Conservation (phyloP, 2,329 filamentous ascomycete genomes). For the Ascochyta rabiei region DNA sequence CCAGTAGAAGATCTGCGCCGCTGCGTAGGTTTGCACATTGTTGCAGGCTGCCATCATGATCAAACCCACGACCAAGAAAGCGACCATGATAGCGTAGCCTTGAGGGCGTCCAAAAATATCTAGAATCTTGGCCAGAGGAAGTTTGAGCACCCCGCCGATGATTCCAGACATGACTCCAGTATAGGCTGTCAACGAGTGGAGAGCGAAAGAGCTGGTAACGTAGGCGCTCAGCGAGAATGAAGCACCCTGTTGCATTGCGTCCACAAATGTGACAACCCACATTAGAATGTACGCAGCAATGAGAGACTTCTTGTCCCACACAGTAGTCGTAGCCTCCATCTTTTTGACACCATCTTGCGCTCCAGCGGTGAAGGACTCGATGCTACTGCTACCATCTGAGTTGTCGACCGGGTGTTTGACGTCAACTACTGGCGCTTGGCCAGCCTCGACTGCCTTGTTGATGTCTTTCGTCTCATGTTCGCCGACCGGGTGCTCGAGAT, state of each 20-base stretch:
- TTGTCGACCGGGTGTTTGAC: conserved; percentile 15
- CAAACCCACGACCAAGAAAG: conserved; percentile 42
- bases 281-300: conserved; percentile 45
- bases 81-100: conserved; percentile 39
- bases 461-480: conserved; percentile 11
- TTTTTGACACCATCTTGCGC: conserved; percentile 48
- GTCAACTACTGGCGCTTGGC: conserved; percentile 12
- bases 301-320: conserved; percentile 49
- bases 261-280: conserved; percentile 38
- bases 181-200: conserved; percentile 41
- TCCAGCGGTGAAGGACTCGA: conserved; percentile 9
- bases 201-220: conserved; percentile 44
- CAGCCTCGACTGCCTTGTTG: conserved; percentile 16
- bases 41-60: conserved; percentile 70
- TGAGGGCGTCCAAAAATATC: conserved; percentile 48
- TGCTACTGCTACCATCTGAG: conserved; percentile 1
- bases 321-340: conserved; percentile 50
- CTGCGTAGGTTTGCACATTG: conserved; percentile 64
- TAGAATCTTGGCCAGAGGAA: conserved; percentile 47
- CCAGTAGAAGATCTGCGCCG: conserved; percentile 68
- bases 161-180: conserved; percentile 41
- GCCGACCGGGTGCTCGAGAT: conserved; percentile 2
- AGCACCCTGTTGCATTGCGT: conserved; percentile 51
- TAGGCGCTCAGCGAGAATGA: conserved; percentile 42
- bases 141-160: conserved; percentile 42